These are phyloP conservation scores for Alternaria burnsii DNA, from an alignment of 2,329 filamentous ascomycete species.

Conservation along the genomic window DNA sequence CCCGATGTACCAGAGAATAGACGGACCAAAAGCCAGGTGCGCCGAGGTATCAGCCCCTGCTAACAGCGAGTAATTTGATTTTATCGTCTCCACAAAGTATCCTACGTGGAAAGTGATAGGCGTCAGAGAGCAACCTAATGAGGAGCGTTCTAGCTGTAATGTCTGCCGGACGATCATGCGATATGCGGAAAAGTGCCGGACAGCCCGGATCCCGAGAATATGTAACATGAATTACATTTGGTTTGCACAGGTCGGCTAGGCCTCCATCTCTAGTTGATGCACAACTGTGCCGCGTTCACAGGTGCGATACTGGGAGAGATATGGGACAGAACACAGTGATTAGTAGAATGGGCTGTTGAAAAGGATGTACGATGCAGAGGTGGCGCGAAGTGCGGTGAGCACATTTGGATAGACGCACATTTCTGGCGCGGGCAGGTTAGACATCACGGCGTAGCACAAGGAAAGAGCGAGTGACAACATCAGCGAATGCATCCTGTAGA, in stretches of 20 bases:
- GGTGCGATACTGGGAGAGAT: not conserved
- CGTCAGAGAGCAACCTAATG: not conserved
- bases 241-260: not conserved
- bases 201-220: not conserved
- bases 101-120: not conserved
- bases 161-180: not conserved
- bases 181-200: not conserved
- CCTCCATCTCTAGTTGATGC: not conserved
- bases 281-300: not conserved
- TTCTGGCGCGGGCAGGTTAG: not conserved
- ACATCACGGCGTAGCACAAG: not conserved
- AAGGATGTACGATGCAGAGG: not conserved
- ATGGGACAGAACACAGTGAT: not conserved
- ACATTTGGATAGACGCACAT: not conserved
- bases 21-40: not conserved
- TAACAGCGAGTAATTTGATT: not conserved
- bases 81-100: not conserved
- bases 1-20: not conserved
- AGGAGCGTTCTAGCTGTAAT: not conserved
- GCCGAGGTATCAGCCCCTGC: not conserved
- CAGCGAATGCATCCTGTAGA: not conserved
- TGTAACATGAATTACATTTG: not conserved
- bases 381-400: constrained; percentile 1
- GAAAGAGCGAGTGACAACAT: not conserved
- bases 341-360: not conserved